Evolutionary conservation across 768 basidiomycete species (phyloP).

Genomic region (Exidia glandulosa): DNA sequence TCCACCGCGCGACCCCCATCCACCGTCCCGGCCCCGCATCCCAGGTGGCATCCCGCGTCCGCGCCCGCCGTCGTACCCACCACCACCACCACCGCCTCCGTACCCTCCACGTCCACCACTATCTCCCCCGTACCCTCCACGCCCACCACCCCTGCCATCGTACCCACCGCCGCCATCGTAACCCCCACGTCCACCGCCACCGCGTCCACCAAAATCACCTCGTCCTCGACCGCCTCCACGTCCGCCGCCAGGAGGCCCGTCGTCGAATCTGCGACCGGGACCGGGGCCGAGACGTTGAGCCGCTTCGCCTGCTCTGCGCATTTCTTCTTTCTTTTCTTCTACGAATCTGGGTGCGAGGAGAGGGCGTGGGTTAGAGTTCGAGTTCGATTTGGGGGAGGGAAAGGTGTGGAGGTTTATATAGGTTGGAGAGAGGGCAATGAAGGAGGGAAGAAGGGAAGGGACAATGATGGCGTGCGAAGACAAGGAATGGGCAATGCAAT

Average conservation of each 20-base stretch:
- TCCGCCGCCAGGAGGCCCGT: not conserved
- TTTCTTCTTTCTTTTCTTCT: slow-evolving; percentile 86
- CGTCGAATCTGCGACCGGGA: not conserved
- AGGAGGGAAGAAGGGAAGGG: too few relatives aligned
- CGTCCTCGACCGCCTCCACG: not conserved
- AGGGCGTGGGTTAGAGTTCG: too few relatives aligned
- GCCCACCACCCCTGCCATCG: slow-evolving; percentile 60
- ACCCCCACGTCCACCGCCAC: slow-evolving; percentile 30
- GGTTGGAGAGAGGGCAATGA: too few relatives aligned
- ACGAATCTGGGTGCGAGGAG: slow-evolving; percentile 81
- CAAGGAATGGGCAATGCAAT: too few relatives aligned
- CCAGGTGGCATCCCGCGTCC: slow-evolving; percentile 19
- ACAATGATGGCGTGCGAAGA: too few relatives aligned
- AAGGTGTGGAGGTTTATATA: too few relatives aligned
- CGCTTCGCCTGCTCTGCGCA: slow-evolving; percentile 47
- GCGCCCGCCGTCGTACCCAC: slow-evolving; percentile 31
- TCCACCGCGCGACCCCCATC: slow-evolving; percentile 60
- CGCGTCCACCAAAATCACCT: slow-evolving; percentile 3
- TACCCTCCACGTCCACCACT: slow-evolving; percentile 34
- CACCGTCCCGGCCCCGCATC: slow-evolving; percentile 31
- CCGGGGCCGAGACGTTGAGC: slow-evolving; percentile 1
- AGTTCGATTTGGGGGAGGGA: too few relatives aligned
- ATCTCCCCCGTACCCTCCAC: slow-evolving; percentile 29
- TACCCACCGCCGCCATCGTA: slow-evolving; percentile 52
- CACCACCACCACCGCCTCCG: slow-evolving; percentile 36